Base-by-base conservation (phyloP, 2,329 filamentous ascomycete species). In the Phyllosticta citrichinensis region DNA sequence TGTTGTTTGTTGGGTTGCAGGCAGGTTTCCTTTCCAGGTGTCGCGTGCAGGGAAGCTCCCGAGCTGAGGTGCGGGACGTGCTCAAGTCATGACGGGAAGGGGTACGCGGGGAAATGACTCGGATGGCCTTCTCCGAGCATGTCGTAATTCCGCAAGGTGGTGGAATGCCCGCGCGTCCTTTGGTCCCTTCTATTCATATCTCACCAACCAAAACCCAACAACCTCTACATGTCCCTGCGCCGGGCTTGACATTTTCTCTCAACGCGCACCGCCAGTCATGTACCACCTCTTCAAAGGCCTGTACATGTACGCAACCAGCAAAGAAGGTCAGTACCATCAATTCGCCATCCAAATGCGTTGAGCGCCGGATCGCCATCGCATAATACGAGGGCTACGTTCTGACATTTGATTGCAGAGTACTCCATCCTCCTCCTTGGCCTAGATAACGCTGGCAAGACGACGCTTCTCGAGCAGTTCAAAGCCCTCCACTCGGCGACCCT, bases 371-470 rank as follows among this genome's bases (percentile, higher is more conserved):
- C 1, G 40, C 40, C 17, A 52, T 51, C 60, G 40, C 40, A 47
- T n/a, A n/a, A n/a, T n/a, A 47, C 40, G 40, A 65, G 55, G 52
- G 19, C 47, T 53, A 11, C 52, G 19, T 47, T 14, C 40, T 25
- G 50, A 20, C 19, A 25, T 52, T 51, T 47, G 30, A 56, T 50
- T 50, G 55, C 30, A 94, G 93, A 97, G 79, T 97, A 97, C 81
- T 97, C 93, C 22, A 90, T 97, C 70, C 90, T 97, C 71, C 87
- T 97, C 67, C 89, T 97, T 69, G 94, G 94, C 65, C 89, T 97
- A 71, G 94, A 97, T 80, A 97, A 97, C 73, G 94, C 94, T 63
- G 94, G 94, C 75, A 97, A 97, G 81, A 97, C 94, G 51, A 97
- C 94, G 25, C 92, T 97, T 72, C 91, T 97, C 76, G 91, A 95